phyloP scores from a whole-genome alignment of 225 moss, liverwort and hornwort species.

The Straminergon stramineum region DNA sequence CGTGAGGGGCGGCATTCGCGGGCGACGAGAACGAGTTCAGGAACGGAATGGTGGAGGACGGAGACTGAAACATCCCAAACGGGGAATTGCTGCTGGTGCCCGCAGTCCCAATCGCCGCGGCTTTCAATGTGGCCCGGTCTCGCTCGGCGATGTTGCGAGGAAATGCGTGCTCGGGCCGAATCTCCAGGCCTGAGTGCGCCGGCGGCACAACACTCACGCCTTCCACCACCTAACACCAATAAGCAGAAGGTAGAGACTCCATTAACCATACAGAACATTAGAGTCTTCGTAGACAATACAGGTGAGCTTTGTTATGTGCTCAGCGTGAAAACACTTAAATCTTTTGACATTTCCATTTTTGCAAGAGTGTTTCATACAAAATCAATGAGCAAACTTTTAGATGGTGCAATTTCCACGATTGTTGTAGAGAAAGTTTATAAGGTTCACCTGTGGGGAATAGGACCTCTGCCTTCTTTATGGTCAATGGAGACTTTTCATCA shows the following conservation, averaged over 20 bases:
- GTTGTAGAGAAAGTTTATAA: background rate
- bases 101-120: conserved; percentile 19
- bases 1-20: conserved; percentile 46
- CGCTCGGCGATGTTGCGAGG: conserved; percentile 45
- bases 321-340: background rate
- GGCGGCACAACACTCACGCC: conserved; percentile 27
- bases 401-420: background rate
- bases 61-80: conserved; percentile 62
- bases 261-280: background rate
- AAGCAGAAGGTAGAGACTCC: background rate
- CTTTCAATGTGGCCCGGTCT: conserved; percentile 57
- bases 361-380: background rate
- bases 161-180: conserved; percentile 48
- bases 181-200: conserved; percentile 35
- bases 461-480: background rate
- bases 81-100: conserved; percentile 40
- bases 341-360: background rate
- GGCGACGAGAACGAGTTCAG: conserved; percentile 55
- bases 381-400: background rate
- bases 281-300: no score
- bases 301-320: no score
- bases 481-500: background rate
- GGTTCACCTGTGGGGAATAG: background rate
- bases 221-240: background rate
- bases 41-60: conserved; percentile 48